Evolutionary conservation across 345 rosid genomes (phyloP), one percentile per base, ranked within the genome.

Genomic region (Pistacia atlantica): DNA sequence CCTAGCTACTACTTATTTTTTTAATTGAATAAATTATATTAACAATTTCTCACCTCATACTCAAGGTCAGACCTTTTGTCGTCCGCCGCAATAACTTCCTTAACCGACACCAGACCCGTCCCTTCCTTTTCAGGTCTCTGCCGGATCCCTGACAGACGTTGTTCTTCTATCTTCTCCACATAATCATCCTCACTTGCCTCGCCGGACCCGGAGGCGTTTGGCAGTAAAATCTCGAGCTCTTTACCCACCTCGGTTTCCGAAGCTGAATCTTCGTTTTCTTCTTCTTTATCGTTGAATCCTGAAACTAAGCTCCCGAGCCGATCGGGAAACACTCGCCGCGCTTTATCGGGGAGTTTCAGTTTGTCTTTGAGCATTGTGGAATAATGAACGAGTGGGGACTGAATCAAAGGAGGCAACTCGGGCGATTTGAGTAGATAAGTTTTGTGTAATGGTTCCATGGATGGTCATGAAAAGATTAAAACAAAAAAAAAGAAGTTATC

Each of bases 1-100:
- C 46, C 46, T 42, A 42, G 9, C 9, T 42, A 4, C 7, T 38
- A 38, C 42, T 38, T 38, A 1, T 31, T 31, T 31, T 38, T 38
- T 38, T 38, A 38, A 4, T 38, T 38, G 42, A 38, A 4, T 38
- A 20, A 71, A 42, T 2, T 33, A 57, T n/a, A 57, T 48, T n/a
- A 38, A 11, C 16, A 62, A 62, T 10, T n/a, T 38, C 86, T 81
- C 46, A 89, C 96, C 90, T 89, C 90, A 55, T 88, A 71, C 68
- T 76, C 83, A 70, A 89, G 77, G 74, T 91, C 90, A 14, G 93
- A 89, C 84, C 89, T 85, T 82, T 89, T 91, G 77, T 88, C 96
- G 56, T 88, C 91, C 1, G 87, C 90, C 18, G 80, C 86, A 67
- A 86, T 81, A 57, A 80, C 73, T 78, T 85, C 85, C 76, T 64